Evolutionary conservation across 352 stramenopile genomes (phyloP).

Genomic region (Pseudoperonospora humuli): DNA sequence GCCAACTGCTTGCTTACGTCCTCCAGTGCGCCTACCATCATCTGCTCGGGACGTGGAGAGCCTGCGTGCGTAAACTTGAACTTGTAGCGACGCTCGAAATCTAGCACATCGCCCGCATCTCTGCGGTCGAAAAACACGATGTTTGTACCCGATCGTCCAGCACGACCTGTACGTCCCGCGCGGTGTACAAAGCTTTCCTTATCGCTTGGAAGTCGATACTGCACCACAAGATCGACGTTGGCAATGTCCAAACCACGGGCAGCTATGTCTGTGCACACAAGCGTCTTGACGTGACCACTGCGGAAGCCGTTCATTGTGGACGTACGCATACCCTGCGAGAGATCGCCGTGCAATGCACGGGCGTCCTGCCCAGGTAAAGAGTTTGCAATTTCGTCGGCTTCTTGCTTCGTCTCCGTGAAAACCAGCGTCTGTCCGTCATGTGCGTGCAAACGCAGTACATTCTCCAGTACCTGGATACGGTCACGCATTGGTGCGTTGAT

Average conservation of each 20-base stretch:
- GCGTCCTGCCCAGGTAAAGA: conserved; percentile 54
- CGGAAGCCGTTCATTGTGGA: conserved; percentile 96
- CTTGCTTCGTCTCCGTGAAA: conserved; percentile 96
- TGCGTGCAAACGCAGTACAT: conserved; percentile 57
- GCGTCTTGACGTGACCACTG: conserved; percentile 88
- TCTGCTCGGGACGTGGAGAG: conserved; percentile 45
- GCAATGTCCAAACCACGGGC: conserved; percentile 86
- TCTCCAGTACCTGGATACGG: conserved; percentile 57
- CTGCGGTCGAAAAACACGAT: conserved; percentile 81
- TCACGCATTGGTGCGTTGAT: conserved; percentile 83
- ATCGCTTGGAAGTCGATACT: conserved; percentile 90
- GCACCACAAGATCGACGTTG: conserved; percentile 88
- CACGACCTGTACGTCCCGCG: conserved; percentile 84
- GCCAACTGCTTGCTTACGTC: conserved; percentile 49
- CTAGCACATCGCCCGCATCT: conserved; percentile 54
- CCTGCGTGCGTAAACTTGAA: conserved; percentile 60
- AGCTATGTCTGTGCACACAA: conserved; percentile 88
- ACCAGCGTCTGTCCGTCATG: conserved; percentile 87
- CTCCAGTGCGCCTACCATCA: conserved; percentile 45
- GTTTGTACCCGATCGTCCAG: conserved; percentile 72
- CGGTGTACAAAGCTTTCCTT: conserved; percentile 94
- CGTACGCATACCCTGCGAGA: conserved; percentile 84
- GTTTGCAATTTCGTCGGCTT: conserved; percentile 92
- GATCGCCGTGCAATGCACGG: conserved; percentile 64
- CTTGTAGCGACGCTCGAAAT: conserved; percentile 75